Evolutionary conservation across 164 flowering plant genomes (phyloP), one percentile per base, ranked within the genome.

Genomic region (Sedum album): DNA sequence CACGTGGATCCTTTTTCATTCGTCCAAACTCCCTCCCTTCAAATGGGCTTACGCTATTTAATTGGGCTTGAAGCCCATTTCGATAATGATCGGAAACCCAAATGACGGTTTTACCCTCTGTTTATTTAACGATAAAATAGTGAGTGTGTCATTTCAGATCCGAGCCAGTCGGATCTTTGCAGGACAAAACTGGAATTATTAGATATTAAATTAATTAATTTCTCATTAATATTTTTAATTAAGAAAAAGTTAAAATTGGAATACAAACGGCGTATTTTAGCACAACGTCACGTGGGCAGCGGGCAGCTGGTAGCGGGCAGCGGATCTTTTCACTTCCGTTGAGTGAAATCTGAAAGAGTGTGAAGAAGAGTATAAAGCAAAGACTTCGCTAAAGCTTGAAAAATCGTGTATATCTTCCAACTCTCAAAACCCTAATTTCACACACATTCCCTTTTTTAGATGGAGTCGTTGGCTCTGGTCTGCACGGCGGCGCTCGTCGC

Each of bases 401-500:
- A 20, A 17, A 23, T 9, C n/a, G 15, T 4, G 31, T 23, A 28
- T 44, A 15, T 66, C 17, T 48, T 68, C 69, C 23, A 39, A 31
- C 38, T 42, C 62, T 17, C 31, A 49, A 39, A 60, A 3, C 70
- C 13, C 68, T 66, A 73, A 55, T 57, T 66, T 60, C 41, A 57
- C 51, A 61, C 44, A 39, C 49, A 68, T 61, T 39, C 57, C 7
- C 67, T 48, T 53, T 33, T 71, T 57, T n/a, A 18, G 0, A 88
- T 90, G 96, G 93, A 88, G 35, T 70, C 87, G 20, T 62, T 88
- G 4, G 60, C 86, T 30, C 85, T 88, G 38, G 33, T 85, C 68
- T 86, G 80, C 55, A 86, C 97, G 15, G 84, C 80, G n/a, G 83
- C 85, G 11, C 79, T 87, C 31, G 30, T 86, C 5, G 85, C 82